Conservation (phyloP, 257 asterid species). For the Buddleja alternifolia region DNA sequence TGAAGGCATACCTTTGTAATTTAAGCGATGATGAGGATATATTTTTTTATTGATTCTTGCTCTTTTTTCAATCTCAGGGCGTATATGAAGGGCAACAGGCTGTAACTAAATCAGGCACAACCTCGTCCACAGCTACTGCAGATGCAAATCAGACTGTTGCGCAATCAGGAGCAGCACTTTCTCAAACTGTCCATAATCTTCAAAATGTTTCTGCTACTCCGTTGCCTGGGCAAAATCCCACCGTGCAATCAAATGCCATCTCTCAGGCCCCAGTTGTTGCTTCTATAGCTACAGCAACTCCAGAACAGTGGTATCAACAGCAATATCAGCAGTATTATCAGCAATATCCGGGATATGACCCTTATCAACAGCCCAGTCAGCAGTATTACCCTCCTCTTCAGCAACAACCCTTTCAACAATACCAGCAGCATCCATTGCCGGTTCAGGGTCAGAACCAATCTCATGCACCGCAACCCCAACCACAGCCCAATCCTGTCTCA, state of each 20-base stretch:
- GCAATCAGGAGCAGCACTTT: slow-evolving; percentile 49
- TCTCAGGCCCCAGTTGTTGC: slow-evolving; percentile 53
- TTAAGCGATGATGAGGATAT: slow-evolving; percentile 1
- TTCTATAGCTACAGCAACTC: slow-evolving; percentile 52
- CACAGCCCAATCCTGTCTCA: slow-evolving; percentile 32
- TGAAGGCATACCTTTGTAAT: slow-evolving; percentile 10
- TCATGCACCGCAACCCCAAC: slow-evolving; percentile 46
- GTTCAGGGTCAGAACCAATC: slow-evolving; percentile 59
- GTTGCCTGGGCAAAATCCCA: slow-evolving; percentile 59
- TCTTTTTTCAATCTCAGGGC: slow-evolving; percentile 51
- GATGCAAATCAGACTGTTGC: slow-evolving; percentile 46
- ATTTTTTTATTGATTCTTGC: slow-evolving; percentile 11
- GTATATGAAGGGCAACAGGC: slow-evolving; percentile 67
- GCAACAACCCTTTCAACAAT: slow-evolving; percentile 62
- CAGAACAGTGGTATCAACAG: slow-evolving; percentile 85
- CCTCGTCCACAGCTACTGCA: slow-evolving; percentile 40
- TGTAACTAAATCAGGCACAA: slow-evolving; percentile 47
- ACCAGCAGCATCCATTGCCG: slow-evolving; percentile 60
- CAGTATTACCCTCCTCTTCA: slow-evolving; percentile 61
- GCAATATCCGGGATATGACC: slow-evolving; percentile 75
- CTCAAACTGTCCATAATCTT: slow-evolving; percentile 59
- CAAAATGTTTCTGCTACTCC: slow-evolving; percentile 49
- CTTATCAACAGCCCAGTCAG: slow-evolving; percentile 67
- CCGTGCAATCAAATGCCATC: slow-evolving; percentile 44
- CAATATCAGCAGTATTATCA: slow-evolving; percentile 92